Base-by-base conservation (phyloP, 805 yeast species). In the Kuraishia molischiana region DNA sequence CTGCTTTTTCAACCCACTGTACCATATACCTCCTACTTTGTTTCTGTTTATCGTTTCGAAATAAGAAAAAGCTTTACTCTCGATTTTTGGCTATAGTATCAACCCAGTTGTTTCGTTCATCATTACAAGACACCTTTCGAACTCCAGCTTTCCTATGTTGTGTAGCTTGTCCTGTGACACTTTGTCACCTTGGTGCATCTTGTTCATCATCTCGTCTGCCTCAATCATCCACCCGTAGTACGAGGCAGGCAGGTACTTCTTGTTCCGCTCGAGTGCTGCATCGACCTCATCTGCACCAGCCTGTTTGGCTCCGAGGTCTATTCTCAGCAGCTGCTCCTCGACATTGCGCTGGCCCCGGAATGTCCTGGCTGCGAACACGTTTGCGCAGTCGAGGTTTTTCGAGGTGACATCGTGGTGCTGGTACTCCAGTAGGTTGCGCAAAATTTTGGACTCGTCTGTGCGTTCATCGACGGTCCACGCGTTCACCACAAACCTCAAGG, bases 401-500 rank as follows among this genome's bases (percentile, higher is more conserved):
- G 31, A 9, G 10, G 8, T 8, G 8, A 11, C 11, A 11, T 28
- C 31, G 8, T 6, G 6, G 17, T 11, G 13, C 31, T 28, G 31
- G 13, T 28, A 28, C 8, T 8, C 26, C 29, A 15, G 28, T 33
- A 15, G 9, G 11, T 14, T 17, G 14, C 21, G 28, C 26, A 29
- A 6, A 4, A 36, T 22, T 14, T 19, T 21, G n/a, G 18, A 11
- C 28, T 36, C 38, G 6, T 22, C 35, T 1, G 43, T 41, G 4
- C 36, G 24, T 32, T 22, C 37, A 35, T 39, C 22, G 24, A 38
- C 36, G n/a, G 44, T 36, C 29, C 52, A 44, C 2, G 55, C 47
- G 38, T 55, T 55, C 26, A 48, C 45, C 5, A 52, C 32, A 36
- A 55, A 53, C 32, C 50, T 49, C 10, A 55, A 33, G 1, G 58